Conservation (phyloP, 768 basidiomycete species). For the Lyophyllum atratum region DNA sequence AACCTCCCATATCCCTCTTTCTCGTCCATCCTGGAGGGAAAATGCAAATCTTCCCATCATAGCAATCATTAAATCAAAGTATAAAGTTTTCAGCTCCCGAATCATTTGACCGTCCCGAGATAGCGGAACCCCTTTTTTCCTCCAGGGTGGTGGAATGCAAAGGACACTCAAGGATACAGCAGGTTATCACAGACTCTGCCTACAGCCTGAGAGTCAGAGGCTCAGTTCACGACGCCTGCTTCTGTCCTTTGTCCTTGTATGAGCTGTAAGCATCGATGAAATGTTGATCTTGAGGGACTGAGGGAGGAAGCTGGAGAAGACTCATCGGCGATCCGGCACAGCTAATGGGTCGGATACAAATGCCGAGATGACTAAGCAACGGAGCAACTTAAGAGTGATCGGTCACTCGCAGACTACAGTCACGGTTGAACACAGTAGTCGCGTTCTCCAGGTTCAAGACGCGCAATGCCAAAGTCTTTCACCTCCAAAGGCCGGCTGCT, state of each 20-base stretch:
- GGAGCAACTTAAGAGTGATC: background rate
- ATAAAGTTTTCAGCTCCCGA: slow-evolving; percentile 1
- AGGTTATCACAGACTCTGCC: background rate
- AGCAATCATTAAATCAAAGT: slow-evolving; percentile 7
- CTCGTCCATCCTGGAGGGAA: background rate
- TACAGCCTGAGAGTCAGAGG: background rate
- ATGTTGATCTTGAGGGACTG: background rate
- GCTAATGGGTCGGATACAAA: slow-evolving; percentile 14
- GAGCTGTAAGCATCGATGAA: background rate
- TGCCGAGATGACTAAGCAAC: slow-evolving; percentile 21
- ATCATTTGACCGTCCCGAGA: slow-evolving; percentile 8
- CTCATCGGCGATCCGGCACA: slow-evolving; percentile 3
- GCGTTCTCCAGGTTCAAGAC: slow-evolving; percentile 1
- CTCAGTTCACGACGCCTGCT: background rate
- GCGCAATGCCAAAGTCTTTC: slow-evolving; percentile 26
- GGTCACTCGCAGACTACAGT: background rate
- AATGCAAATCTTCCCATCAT: slow-evolving; percentile 4
- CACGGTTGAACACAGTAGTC: background rate
- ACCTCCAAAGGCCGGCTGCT: slow-evolving; percentile 23
- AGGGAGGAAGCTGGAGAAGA: background rate
- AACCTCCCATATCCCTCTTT: background rate
- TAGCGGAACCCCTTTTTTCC: slow-evolving; percentile 6
- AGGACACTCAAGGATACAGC: background rate
- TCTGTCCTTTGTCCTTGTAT: background rate
- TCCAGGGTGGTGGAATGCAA: background rate